Conservation (phyloP, 78 protist species). For the Dictyostelium citrinum region DNA sequence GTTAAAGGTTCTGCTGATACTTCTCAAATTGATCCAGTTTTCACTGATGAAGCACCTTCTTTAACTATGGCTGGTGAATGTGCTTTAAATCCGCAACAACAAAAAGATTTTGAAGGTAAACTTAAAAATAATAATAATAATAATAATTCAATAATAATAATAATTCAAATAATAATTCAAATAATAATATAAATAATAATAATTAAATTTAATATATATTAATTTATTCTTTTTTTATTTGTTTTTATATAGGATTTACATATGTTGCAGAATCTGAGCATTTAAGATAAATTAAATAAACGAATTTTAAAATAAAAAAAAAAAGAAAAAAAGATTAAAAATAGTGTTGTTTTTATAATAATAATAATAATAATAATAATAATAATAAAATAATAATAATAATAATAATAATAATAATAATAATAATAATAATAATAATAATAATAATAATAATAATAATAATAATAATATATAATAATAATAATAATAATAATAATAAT, state of each 20-base stretch:
- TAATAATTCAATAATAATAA: no score
- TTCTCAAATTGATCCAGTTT: slow-evolving; percentile 82
- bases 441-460: no score
- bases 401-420: no score
- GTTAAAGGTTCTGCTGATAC: slow-evolving; percentile 84
- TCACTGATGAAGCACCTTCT: slow-evolving; percentile 83
- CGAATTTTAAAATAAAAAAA: background rate
- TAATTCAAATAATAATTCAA: no score
- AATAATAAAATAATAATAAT: background rate
- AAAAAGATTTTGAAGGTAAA: slow-evolving; percentile 79
- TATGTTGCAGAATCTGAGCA: slow-evolving; percentile 61
- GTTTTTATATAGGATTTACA: slow-evolving; percentile 19
- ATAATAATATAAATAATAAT: background rate
- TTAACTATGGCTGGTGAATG: slow-evolving; percentile 76
- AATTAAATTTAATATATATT: no score
- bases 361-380: background rate
- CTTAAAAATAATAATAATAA: background rate
- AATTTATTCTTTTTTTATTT: background rate
- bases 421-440: no score
- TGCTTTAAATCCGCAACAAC: slow-evolving; percentile 61
- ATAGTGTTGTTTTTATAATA: background rate
- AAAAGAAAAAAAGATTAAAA: background rate
- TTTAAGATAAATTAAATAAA: background rate
- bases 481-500: no score
- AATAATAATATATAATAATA: no score